Conservation (phyloP, 768 basidiomycete genomes). For the Glaciozyma antarctica region DNA sequence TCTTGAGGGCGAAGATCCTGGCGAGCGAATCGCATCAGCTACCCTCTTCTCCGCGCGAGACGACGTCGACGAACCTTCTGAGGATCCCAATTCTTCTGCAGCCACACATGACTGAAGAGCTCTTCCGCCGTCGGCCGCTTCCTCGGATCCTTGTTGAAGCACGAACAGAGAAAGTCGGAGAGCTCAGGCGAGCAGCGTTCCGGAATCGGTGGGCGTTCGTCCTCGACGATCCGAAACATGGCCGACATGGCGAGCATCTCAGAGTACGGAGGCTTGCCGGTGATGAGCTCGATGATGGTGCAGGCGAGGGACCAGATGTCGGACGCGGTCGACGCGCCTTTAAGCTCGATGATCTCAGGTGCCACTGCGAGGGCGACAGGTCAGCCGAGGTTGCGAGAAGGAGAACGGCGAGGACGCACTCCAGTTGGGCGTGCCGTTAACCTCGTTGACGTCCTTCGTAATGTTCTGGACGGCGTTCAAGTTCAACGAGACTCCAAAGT, state of each 20-base stretch:
- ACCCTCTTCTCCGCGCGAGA: neutral
- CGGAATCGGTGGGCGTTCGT: conserved; percentile 70
- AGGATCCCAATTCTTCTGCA: conserved; percentile 68
- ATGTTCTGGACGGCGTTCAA: conserved; percentile 78
- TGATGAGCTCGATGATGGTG: conserved; percentile 86
- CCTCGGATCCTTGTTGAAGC: conserved; percentile 79
- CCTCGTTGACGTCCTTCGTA: conserved; percentile 60
- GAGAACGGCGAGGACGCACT: conserved; percentile 43
- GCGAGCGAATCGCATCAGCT: neutral
- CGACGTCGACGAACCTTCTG: conserved; percentile 52
- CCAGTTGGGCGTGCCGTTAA: conserved; percentile 87
- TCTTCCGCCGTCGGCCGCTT: conserved; percentile 72
- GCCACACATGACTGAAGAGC: conserved; percentile 85
- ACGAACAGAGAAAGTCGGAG: conserved; percentile 68
- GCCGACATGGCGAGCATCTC: conserved; percentile 60
- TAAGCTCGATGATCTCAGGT: conserved; percentile 90
- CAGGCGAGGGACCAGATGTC: conserved; percentile 96
- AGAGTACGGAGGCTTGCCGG: conserved; percentile 82
- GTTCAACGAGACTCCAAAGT: conserved; percentile 95
- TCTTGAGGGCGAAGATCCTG: conserved; percentile 82
- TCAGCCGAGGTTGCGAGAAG: neutral
- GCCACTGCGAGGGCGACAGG: conserved; percentile 52
- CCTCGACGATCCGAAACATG: conserved; percentile 96
- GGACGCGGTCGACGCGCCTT: conserved; percentile 82
- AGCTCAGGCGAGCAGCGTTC: conserved; percentile 66